Evolutionary conservation across 1,284 basidiomycete genomes (phyloP).

Genomic region (Trichosporon asahii): DNA sequence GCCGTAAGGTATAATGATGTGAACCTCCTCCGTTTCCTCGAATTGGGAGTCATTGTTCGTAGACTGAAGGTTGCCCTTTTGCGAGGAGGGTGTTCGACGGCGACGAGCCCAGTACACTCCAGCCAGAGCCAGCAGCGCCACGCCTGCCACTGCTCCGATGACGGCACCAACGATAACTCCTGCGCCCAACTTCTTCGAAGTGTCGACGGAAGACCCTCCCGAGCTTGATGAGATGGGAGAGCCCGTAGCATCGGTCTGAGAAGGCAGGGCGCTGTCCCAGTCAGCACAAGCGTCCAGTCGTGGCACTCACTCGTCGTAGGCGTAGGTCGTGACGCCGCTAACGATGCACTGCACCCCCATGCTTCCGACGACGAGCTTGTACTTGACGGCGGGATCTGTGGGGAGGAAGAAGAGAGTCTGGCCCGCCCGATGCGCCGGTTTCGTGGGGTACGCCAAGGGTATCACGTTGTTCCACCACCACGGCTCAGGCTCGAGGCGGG

Average conservation of each 20-base stretch:
- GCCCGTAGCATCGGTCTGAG: too few relatives aligned
- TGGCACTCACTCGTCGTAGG: background rate
- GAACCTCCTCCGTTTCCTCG: too few relatives aligned
- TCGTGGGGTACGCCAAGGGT: background rate
- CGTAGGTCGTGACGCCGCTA: background rate
- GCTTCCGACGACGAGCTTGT: background rate
- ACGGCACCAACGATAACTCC: background rate
- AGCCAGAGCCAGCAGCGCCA: background rate
- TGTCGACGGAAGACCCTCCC: too few relatives aligned
- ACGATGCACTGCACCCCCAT: background rate
- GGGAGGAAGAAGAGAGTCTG: background rate
- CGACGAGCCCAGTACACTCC: background rate
- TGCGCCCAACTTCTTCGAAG: too few relatives aligned
- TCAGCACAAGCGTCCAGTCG: too few relatives aligned
- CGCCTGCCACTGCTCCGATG: background rate
- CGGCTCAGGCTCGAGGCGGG: background rate
- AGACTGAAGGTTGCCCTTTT: too few relatives aligned
- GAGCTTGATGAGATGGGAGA: too few relatives aligned
- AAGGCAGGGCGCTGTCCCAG: too few relatives aligned
- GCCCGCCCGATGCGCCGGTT: background rate
- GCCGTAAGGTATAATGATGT: too few relatives aligned
- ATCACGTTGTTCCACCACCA: background rate
- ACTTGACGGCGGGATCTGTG: background rate
- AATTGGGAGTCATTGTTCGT: too few relatives aligned
- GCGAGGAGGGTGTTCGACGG: too few relatives aligned